phyloP scores from a whole-genome alignment of 495 filamentous ascomycete genomes.

The Neurospora sp. region DNA sequence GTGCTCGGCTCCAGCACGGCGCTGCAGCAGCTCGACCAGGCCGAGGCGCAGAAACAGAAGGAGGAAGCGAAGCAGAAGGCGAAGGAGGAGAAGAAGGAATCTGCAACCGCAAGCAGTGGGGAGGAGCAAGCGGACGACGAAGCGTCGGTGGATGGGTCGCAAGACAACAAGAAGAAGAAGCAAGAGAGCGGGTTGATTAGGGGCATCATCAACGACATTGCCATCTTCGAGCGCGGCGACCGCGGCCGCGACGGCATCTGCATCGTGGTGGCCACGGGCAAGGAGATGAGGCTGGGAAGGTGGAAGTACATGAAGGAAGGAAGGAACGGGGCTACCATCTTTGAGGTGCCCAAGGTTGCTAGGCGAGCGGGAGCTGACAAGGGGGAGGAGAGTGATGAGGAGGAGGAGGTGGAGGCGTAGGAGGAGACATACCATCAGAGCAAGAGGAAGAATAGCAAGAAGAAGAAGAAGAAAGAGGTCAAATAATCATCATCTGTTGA shows the following conservation, averaged over 20 bases:
- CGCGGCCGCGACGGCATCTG: conserved; percentile 62
- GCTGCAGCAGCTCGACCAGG: neutral
- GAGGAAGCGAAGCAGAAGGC: neutral
- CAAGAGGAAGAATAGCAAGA: neutral
- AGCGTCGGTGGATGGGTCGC: neutral
- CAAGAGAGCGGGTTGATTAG: conserved; percentile 31
- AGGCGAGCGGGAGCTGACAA: conserved; percentile 3
- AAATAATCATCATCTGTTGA: neutral
- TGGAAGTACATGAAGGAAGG: conserved; percentile 56
- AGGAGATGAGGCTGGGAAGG: conserved; percentile 71
- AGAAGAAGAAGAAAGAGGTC: neutral
- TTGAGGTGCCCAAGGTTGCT: conserved; percentile 55
- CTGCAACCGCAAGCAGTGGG: neutral
- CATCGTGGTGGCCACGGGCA: conserved; percentile 73
- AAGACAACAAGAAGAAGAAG: neutral
- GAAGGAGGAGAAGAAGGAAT: neutral
- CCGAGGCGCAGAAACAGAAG: neutral
- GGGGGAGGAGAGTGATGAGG: conserved; percentile 6
- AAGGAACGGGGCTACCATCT: conserved; percentile 68
- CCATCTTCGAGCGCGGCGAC: conserved; percentile 69
- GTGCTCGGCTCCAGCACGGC: conserved; percentile 38
- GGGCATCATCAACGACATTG: conserved; percentile 78
- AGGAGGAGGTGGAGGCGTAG: neutral
- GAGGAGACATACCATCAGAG: neutral
- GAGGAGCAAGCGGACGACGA: neutral